Evolutionary conservation across 345 rosid genomes (phyloP).

Genomic region (Eucalyptus sp.): DNA sequence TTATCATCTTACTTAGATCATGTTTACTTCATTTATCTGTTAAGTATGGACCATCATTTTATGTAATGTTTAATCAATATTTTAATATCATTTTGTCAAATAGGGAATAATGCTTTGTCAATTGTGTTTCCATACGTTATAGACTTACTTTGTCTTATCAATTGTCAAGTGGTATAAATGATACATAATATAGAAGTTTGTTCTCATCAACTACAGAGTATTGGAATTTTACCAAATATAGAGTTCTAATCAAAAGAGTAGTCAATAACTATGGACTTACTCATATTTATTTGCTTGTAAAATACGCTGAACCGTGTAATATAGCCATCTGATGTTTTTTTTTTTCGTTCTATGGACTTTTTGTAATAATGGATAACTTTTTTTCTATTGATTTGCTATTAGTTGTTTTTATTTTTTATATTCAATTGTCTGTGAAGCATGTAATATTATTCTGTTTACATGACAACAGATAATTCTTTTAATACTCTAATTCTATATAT

Average conservation of each 20-base stretch:
- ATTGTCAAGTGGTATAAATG: background rate
- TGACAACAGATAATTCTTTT: background rate
- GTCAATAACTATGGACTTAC: background rate
- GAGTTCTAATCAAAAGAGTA: background rate
- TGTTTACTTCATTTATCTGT: background rate
- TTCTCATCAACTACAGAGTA: background rate
- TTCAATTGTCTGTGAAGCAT: background rate
- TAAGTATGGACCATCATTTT: background rate
- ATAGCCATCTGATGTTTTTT: background rate
- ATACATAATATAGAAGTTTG: background rate
- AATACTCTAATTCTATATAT: no score
- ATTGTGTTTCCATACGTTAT: background rate
- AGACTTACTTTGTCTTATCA: background rate
- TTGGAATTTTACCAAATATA: no score
- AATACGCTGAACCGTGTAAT: background rate
- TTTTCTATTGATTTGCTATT: background rate
- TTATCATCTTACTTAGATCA: background rate
- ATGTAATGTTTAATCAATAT: background rate
- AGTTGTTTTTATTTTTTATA: no score
- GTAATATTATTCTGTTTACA: background rate
- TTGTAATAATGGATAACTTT: background rate
- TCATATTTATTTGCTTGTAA: background rate
- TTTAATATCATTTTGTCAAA: background rate
- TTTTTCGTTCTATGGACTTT: no score
- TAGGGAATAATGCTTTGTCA: background rate